These are phyloP conservation scores for Xylaria sp. DNA, from an alignment of 2,329 filamentous ascomycete species.

Conservation along the genomic window DNA sequence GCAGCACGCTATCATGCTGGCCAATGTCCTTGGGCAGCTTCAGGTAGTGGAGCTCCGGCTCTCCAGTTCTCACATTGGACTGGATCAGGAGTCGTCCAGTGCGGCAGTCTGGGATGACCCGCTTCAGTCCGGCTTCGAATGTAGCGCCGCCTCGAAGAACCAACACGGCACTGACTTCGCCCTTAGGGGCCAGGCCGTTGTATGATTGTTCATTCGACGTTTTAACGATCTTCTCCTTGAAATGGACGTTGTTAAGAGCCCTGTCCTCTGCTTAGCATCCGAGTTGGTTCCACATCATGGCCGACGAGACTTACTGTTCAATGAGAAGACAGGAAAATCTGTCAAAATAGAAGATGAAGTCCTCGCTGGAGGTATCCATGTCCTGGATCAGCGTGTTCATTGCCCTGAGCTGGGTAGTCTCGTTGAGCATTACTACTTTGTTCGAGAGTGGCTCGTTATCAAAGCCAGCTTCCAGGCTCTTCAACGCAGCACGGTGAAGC, in stretches of 20 bases:
- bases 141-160: conserved; percentile 84
- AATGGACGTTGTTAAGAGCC: conserved; percentile 71
- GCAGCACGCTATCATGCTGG: conserved; percentile 71
- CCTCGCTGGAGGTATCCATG: conserved; percentile 70
- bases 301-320: conserved; percentile 54
- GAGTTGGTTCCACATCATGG: neutral
- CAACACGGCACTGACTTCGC: conserved; percentile 77
- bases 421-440: conserved; percentile 67
- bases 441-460: conserved; percentile 67
- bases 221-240: conserved; percentile 55
- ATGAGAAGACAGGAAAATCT: conserved; percentile 78
- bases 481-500: conserved; percentile 73
- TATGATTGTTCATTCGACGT: conserved; percentile 70
- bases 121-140: conserved; percentile 79
- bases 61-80: conserved; percentile 75
- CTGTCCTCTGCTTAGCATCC: conserved; percentile 36
- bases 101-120: conserved; percentile 87
- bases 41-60: conserved; percentile 88
- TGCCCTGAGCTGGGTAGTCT: conserved; percentile 73
- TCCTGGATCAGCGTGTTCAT: conserved; percentile 91
- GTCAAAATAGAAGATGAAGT: conserved; percentile 98
- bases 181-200: conserved; percentile 62
- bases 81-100: conserved; percentile 88
- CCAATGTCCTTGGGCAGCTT: conserved; percentile 71
- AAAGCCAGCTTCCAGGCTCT: conserved; percentile 66